Conservation (phyloP, 306 rosid genomes). For the Mucuna pruriens region DNA sequence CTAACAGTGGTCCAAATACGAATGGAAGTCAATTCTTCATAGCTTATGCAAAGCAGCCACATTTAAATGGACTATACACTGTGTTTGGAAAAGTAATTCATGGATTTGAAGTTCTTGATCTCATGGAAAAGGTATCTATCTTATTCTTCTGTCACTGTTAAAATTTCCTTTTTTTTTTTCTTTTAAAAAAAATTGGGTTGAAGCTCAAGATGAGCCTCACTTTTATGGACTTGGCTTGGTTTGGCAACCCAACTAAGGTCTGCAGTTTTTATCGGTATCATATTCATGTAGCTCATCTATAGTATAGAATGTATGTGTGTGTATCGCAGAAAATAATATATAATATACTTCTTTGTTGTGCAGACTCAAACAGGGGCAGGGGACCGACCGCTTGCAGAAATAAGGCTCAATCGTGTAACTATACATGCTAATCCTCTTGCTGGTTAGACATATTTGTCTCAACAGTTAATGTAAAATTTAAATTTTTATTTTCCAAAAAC, state of each 20-base stretch:
- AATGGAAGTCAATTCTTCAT: slow-evolving; percentile 94
- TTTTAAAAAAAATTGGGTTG: neutral
- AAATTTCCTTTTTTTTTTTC: neutral
- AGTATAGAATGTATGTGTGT: neutral
- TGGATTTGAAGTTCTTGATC: slow-evolving; percentile 96
- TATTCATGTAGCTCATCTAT: neutral
- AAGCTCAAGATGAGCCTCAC: neutral
- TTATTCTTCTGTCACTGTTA: neutral
- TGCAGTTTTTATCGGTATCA: neutral
- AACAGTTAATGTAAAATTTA: slow-evolving; percentile 6
- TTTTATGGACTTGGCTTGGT: neutral
- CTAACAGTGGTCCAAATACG: slow-evolving; percentile 96
- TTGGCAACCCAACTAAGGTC: neutral
- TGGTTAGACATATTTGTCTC: slow-evolving; percentile 50
- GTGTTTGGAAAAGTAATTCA: slow-evolving; percentile 93
- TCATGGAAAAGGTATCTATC: slow-evolving; percentile 94
- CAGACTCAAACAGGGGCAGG: slow-evolving; percentile 92
- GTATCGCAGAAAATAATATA: neutral
- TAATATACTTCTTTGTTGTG: slow-evolving; percentile 34
- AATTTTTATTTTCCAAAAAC: neutral
- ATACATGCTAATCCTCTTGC: slow-evolving; percentile 91
- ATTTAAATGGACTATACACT: slow-evolving; percentile 84
- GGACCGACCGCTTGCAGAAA: slow-evolving; percentile 97
- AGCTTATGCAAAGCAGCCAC: slow-evolving; percentile 86
- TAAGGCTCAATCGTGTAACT: slow-evolving; percentile 89